Evolutionary conservation across 192 early-diverging fungal genomes (phyloP).

Genomic region (Coemansia sp.): DNA sequence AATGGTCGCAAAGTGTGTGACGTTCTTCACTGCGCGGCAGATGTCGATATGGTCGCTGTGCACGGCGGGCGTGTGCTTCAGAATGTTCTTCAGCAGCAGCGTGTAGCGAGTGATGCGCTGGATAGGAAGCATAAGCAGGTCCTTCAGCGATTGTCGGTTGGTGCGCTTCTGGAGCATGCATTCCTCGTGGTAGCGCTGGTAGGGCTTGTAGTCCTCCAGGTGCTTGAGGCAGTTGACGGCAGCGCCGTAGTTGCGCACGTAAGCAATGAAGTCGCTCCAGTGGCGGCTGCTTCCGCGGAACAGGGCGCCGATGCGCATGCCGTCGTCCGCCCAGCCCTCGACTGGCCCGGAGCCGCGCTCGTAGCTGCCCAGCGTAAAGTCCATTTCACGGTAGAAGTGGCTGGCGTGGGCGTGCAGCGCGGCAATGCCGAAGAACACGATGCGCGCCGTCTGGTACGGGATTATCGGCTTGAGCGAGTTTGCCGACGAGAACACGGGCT

Average conservation of each 20-base stretch:
- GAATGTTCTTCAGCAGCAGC: conserved; percentile 41
- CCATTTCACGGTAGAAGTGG: conserved; percentile 48
- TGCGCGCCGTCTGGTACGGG: conserved; percentile 43
- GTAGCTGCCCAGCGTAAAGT: conserved; percentile 35
- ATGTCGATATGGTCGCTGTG: conserved; percentile 47
- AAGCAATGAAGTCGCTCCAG: conserved; percentile 44
- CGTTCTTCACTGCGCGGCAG: conserved; percentile 41
- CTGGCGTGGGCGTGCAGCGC: conserved; percentile 44
- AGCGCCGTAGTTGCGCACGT: conserved; percentile 45
- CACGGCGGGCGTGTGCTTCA: conserved; percentile 45
- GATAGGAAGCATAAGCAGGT: conserved; percentile 45
- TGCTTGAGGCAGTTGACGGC: conserved; percentile 44
- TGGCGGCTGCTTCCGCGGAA: conserved; percentile 39
- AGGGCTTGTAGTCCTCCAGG: conserved; percentile 46
- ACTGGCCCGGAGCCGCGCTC: conserved; percentile 20
- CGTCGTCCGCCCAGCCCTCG: conserved; percentile 21
- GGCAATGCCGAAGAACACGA: conserved; percentile 36
- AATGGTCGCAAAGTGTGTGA: conserved; percentile 42
- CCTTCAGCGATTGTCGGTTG: conserved; percentile 45
- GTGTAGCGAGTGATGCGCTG: conserved; percentile 49
- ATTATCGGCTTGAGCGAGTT: conserved; percentile 49
- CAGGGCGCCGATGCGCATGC: conserved; percentile 41
- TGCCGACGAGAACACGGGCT: conserved; percentile 45
- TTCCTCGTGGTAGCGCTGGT: conserved; percentile 42
- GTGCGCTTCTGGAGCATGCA: conserved; percentile 46